Conservation (phyloP, 352 stramenopile genomes). For the Pythium insidiosum region DNA sequence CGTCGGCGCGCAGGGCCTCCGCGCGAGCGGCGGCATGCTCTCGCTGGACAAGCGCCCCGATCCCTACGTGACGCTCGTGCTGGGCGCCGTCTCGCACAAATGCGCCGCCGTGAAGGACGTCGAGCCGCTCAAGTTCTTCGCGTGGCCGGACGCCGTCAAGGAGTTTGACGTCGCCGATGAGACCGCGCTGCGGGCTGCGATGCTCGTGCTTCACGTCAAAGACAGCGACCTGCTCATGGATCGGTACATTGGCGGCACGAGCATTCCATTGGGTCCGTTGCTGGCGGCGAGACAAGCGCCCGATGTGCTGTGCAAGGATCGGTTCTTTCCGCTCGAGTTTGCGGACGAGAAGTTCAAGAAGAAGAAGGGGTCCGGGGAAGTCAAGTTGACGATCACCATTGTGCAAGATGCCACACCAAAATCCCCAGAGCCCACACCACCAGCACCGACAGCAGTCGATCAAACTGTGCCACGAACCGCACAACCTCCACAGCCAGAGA, state of each 20-base stretch:
- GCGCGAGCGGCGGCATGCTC: constrained; percentile 17
- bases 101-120: constrained; percentile 32
- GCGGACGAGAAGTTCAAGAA: constrained; percentile 37
- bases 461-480: no score
- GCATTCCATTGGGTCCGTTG: constrained; percentile 21
- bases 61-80: constrained; percentile 32
- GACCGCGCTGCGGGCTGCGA: constrained; percentile 1
- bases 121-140: constrained; percentile 31
- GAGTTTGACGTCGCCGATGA: constrained; percentile 26
- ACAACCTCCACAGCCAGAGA: no score
- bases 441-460: background rate
- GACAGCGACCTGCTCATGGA: constrained; percentile 39
- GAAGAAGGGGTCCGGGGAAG: constrained; percentile 21
- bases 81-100: constrained; percentile 18
- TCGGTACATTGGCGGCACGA: constrained; percentile 36
- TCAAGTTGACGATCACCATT: constrained; percentile 35
- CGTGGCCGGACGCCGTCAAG: constrained; percentile 27
- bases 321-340: constrained; percentile 30
- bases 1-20: constrained; percentile 27
- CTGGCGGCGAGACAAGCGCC: background rate
- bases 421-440: background rate
- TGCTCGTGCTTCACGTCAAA: constrained; percentile 31
- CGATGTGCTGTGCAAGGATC: constrained; percentile 19
- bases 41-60: constrained; percentile 31
- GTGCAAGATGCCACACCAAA: no score